phyloP scores from a whole-genome alignment of 208 protist species.

The Leishmania guyanensis region DNA sequence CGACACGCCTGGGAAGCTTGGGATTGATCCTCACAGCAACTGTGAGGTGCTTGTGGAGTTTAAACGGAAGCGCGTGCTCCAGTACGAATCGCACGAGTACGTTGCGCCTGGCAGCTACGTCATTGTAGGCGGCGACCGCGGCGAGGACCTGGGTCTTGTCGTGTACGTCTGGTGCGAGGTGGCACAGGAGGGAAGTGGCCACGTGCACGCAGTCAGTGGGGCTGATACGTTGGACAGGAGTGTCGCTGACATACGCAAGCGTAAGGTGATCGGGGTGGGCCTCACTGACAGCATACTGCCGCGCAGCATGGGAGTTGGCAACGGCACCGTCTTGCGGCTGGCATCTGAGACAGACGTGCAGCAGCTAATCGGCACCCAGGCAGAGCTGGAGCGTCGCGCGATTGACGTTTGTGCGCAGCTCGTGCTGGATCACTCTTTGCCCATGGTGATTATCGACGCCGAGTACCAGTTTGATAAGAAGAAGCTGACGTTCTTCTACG shows the following conservation, averaged over 20 bases:
- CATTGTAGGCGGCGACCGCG: constrained; percentile 86
- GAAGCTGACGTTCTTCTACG: constrained; percentile 93
- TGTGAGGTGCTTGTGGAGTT: constrained; percentile 93
- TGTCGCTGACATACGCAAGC: constrained; percentile 2
- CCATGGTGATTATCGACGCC: constrained; percentile 90
- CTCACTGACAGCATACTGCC: constrained; percentile 61
- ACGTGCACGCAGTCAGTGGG: neutral
- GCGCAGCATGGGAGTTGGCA: constrained; percentile 73
- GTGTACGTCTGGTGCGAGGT: constrained; percentile 83
- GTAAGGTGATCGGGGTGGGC: constrained; percentile 51
- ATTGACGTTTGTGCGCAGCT: constrained; percentile 81
- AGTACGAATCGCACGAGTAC: constrained; percentile 81
- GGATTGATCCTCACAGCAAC: constrained; percentile 48
- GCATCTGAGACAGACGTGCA: constrained; percentile 63
- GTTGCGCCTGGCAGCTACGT: constrained; percentile 84
- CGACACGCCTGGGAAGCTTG: constrained; percentile 52
- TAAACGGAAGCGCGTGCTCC: constrained; percentile 83
- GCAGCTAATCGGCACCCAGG: constrained; percentile 73
- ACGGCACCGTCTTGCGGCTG: constrained; percentile 76
- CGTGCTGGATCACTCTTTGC: constrained; percentile 80
- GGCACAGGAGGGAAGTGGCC: constrained; percentile 2
- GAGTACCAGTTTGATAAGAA: constrained; percentile 94
- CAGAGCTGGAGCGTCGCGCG: constrained; percentile 79
- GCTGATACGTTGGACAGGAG: neutral
- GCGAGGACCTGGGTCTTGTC: constrained; percentile 87